Base-by-base conservation (phyloP, 345 rosid species). In the Gossypium anomalum region DNA sequence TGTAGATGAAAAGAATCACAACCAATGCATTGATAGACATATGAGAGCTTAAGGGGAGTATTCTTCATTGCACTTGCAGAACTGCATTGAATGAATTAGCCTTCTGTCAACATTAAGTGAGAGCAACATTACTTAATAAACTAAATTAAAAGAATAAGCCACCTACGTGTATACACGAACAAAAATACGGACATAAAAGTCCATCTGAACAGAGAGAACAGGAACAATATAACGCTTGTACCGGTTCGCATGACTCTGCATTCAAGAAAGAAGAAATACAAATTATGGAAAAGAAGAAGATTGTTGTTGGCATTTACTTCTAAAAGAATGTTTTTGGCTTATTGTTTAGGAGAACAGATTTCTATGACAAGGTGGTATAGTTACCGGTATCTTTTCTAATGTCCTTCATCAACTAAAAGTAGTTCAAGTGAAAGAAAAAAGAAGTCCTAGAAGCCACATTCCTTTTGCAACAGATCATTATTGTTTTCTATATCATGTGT, bases 1-100 rank as follows among this genome's bases (percentile, higher is more conserved):
- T 96, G 99, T 70, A 96, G 93, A 86, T 96, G 99, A 79, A 87
- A 93, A 69, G 99, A 93, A 88, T 96, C 97, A 68, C 99, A 96
- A 72, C 99, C 99, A 76, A 74, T 86, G 85, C 99, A 96, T 63
- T 96, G 98, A 78, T 93, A 96, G 67, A 96, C 97, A 78, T 96
- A 93, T 2, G 99, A 96, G 60, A 96, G 95, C 87, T 96, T 96
- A 58, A 96, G 95, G 77, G 99, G 99, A 74, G 99, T 96, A 79
- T 88, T 93, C 82, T 96, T 96, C 97, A 96, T 93, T 14, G 95
- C 95, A 86, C 93, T 88, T 56, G 99, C 93, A 70, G 99, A 96
- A 67, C 99, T 96, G 89, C 92, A 90, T 66, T 63, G 45, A 63
- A 75, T 62, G 17, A 81, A 61, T 61, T 58, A 67, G 25, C 62